These are phyloP conservation scores for Vitis vinifera DNA, from an alignment of 164 flowering plant species.

Conservation along the genomic window DNA sequence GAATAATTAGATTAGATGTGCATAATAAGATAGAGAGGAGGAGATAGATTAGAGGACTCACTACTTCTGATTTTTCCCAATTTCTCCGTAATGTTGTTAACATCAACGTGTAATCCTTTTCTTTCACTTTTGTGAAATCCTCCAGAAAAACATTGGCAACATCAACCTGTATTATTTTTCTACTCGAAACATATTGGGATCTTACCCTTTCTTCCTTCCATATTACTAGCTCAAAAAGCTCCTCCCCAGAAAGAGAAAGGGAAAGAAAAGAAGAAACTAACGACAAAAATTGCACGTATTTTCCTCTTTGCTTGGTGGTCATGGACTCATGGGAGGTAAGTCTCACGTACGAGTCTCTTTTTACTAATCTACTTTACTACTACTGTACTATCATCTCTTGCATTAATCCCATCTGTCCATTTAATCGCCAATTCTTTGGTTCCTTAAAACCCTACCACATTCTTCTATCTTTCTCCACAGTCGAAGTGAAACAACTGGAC, in stretches of 20 bases:
- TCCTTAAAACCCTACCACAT: not conserved
- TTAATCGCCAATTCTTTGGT: no score
- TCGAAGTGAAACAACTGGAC: no score
- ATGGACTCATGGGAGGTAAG: not conserved
- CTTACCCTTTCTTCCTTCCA: not conserved
- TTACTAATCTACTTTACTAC: not conserved
- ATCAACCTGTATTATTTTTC: not conserved
- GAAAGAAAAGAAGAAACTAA: not conserved
- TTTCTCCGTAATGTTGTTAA: not conserved
- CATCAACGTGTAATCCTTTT: not conserved
- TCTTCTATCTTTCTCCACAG: not conserved
- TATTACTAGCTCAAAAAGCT: not conserved
- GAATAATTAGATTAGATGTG: slow-evolving; percentile 9
- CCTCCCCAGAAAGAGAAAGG: not conserved
- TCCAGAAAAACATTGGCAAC: not conserved
- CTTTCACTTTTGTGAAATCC: not conserved
- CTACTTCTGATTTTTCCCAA: not conserved
- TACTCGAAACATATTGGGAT: not conserved
- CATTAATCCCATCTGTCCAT: not conserved
- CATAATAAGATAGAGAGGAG: not conserved
- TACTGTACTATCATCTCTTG: not conserved
- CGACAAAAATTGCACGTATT: not conserved
- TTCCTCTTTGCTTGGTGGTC: not conserved
- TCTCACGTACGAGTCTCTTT: not conserved
- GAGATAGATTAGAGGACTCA: not conserved